Evolutionary conservation across 2,329 filamentous ascomycete species (phyloP).

Genomic region (Acephala macrosclerotiorum): DNA sequence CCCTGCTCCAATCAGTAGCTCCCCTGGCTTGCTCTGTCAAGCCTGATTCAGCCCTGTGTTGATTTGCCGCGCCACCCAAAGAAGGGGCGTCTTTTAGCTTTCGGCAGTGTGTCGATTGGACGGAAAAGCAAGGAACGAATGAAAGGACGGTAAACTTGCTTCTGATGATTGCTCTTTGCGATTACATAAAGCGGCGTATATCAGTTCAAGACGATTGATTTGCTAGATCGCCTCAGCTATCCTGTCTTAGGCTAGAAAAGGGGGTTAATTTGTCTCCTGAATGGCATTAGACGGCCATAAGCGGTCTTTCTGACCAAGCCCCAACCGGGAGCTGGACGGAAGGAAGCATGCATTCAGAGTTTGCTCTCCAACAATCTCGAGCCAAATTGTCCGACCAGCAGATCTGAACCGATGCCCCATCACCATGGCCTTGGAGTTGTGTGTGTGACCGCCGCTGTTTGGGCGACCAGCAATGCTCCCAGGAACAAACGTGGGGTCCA

Average conservation of each 20-base stretch:
- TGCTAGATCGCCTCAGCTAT: neutral
- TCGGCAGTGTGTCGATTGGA: slow-evolving; percentile 1
- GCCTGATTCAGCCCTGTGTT: neutral
- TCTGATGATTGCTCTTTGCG: neutral
- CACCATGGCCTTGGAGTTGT: slow-evolving; percentile 9
- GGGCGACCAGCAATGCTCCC: neutral
- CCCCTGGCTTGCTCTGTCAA: neutral
- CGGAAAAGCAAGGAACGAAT: neutral
- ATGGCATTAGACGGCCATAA: neutral
- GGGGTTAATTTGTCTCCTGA: neutral
- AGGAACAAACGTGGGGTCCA: slow-evolving; percentile 11
- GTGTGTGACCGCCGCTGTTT: neutral
- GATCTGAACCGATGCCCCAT: slow-evolving; percentile 10
- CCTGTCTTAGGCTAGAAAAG: neutral
- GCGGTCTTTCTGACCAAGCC: neutral
- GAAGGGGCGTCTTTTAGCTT: neutral
- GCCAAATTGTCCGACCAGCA: neutral
- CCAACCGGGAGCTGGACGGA: neutral
- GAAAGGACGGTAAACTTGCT: neutral
- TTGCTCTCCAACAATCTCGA: neutral
- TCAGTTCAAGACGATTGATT: neutral
- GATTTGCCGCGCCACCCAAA: neutral
- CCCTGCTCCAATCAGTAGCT: neutral
- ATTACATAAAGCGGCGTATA: slow-evolving; percentile 3
- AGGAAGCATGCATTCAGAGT: slow-evolving; percentile 6